Conservation (phyloP, 2,329 filamentous ascomycete species). For the Claviceps sp. region DNA sequence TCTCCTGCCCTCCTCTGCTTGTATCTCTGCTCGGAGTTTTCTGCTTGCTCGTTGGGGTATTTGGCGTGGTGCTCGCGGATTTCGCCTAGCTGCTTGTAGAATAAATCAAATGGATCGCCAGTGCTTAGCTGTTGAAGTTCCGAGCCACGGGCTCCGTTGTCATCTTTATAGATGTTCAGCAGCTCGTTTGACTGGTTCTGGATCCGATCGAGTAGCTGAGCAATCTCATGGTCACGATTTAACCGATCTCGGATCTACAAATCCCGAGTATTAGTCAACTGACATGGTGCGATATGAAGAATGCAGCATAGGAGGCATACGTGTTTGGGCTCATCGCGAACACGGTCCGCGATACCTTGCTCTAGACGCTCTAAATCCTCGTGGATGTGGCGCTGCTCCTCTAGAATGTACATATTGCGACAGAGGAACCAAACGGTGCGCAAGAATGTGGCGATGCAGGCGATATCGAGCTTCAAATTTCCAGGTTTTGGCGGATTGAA, state of each 20-base stretch:
- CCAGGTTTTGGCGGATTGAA: too few relatives aligned
- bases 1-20: constrained; percentile 52
- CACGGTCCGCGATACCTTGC: constrained; percentile 80
- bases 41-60: constrained; percentile 88
- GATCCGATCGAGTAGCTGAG: constrained; percentile 75
- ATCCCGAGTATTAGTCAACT: constrained; percentile 11
- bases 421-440: not conserved
- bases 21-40: constrained; percentile 90
- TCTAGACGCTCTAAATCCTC: constrained; percentile 95
- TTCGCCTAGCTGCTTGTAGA: constrained; percentile 70
- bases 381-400: constrained; percentile 87
- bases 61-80: constrained; percentile 80
- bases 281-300: not conserved
- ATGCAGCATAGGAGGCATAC: constrained; percentile 34
- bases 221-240: constrained; percentile 82
- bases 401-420: constrained; percentile 62
- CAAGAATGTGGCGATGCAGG: not conserved
- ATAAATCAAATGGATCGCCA: constrained; percentile 79
- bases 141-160: constrained; percentile 53
- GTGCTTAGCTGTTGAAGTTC: constrained; percentile 77
- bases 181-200: constrained; percentile 73
- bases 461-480: not conserved
- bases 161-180: constrained; percentile 73
- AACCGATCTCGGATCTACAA: constrained; percentile 72
- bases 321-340: constrained; percentile 77